phyloP scores from a whole-genome alignment of 352 stramenopile species.

The Peronospora tabacina region DNA sequence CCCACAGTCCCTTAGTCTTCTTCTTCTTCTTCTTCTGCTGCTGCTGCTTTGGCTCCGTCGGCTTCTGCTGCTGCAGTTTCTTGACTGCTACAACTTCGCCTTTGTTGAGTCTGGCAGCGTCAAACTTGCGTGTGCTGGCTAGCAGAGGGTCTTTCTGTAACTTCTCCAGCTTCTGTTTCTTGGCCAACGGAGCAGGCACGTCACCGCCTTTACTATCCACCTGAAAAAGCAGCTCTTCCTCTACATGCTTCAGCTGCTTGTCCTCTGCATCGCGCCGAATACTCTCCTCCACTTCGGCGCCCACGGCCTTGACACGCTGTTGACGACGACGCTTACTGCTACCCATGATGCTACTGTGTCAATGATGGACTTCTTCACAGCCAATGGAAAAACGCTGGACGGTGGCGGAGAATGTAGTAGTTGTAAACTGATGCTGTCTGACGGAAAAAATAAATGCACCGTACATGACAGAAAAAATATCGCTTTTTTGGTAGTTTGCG shows the following conservation, averaged over 20 bases:
- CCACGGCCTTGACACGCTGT: slow-evolving; percentile 60
- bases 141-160: slow-evolving; percentile 62
- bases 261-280: slow-evolving; percentile 73
- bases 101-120: slow-evolving; percentile 53
- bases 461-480: neutral
- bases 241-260: slow-evolving; percentile 69
- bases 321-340: slow-evolving; percentile 41
- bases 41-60: slow-evolving; percentile 11
- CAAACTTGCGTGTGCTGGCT: slow-evolving; percentile 61
- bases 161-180: slow-evolving; percentile 63
- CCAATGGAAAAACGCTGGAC: slow-evolving; percentile 7
- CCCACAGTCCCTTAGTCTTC: slow-evolving; percentile 33
- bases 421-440: neutral
- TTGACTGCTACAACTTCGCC: slow-evolving; percentile 45
- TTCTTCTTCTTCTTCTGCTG: slow-evolving; percentile 19
- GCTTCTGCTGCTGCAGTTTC: slow-evolving; percentile 37
- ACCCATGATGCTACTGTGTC: slow-evolving; percentile 30
- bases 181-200: slow-evolving; percentile 31
- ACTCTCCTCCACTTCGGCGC: slow-evolving; percentile 62
- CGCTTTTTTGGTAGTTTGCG: neutral
- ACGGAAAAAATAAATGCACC: neutral
- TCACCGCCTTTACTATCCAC: slow-evolving; percentile 64
- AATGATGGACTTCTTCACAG: slow-evolving; percentile 21
- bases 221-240: slow-evolving; percentile 70
- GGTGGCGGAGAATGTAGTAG: neutral